These are phyloP conservation scores for Cucurbita argyrosperma DNA, from an alignment of 306 rosid genomes.

Conservation along the genomic window DNA sequence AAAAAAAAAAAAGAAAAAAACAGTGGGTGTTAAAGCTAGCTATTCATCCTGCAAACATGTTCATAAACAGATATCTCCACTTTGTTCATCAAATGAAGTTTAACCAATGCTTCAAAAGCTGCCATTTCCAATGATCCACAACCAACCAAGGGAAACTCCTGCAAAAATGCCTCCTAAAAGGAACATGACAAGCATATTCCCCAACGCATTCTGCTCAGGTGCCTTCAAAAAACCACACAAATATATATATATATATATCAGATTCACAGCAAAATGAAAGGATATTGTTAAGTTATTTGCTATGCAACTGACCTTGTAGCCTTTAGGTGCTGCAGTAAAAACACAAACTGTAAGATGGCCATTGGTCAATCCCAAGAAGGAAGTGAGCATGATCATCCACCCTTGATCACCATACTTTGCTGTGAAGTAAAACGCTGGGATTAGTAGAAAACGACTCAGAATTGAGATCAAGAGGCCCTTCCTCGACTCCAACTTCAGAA, in stretches of 20 bases:
- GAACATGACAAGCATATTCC: slow-evolving; percentile 56
- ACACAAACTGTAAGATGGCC: slow-evolving; percentile 78
- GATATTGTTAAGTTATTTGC: not conserved
- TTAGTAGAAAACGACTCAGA: slow-evolving; percentile 34
- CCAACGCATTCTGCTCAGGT: slow-evolving; percentile 90
- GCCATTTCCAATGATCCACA: slow-evolving; percentile 64
- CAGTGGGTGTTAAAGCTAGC: not conserved
- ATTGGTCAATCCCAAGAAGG: slow-evolving; percentile 59
- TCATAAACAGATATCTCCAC: not conserved
- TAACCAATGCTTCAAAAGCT: slow-evolving; percentile 5
- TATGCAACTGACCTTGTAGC: slow-evolving; percentile 39
- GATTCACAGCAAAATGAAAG: not conserved
- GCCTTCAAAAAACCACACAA: slow-evolving; percentile 28
- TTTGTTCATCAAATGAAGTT: not conserved
- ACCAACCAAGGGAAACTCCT: slow-evolving; percentile 69
- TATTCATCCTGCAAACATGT: too few species aligned
- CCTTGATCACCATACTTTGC: slow-evolving; percentile 79
- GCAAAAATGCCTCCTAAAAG: slow-evolving; percentile 42
- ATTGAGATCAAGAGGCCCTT: slow-evolving; percentile 31
- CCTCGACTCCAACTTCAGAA: slow-evolving; percentile 59
- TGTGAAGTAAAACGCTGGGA: slow-evolving; percentile 71
- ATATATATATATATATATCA: not conserved
- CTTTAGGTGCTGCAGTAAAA: slow-evolving; percentile 59
- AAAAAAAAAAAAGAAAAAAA: not conserved
- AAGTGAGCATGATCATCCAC: slow-evolving; percentile 63